These are phyloP conservation scores for Capsicum chinense DNA, from an alignment of 257 asterid genomes.

Conservation along the genomic window DNA sequence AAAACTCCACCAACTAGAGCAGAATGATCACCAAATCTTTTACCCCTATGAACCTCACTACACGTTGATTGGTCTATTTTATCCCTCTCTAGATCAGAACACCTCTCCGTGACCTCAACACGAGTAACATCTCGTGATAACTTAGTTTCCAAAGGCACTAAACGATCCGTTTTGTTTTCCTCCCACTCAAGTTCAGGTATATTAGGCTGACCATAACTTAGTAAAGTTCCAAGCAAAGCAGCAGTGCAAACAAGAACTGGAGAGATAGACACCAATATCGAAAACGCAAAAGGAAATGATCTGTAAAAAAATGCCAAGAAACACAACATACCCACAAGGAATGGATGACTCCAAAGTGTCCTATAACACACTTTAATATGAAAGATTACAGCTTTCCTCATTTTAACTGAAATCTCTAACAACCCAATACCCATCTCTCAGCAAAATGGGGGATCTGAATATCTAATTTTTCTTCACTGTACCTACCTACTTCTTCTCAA, in stretches of 20 bases:
- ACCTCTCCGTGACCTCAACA: conserved; percentile 47
- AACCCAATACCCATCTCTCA: conserved; percentile 48
- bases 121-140: conserved; percentile 41
- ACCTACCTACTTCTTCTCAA: neutral
- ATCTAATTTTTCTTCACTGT: conserved; percentile 2
- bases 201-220: conserved; percentile 81
- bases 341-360: conserved; percentile 78
- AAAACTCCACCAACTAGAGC: conserved; percentile 48
- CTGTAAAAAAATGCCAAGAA: conserved; percentile 67
- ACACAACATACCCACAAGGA: conserved; percentile 67
- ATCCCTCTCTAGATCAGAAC: conserved; percentile 48
- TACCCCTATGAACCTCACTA: conserved; percentile 41
- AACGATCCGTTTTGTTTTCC: conserved; percentile 43
- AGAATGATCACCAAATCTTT: conserved; percentile 40
- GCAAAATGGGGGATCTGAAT: conserved; percentile 17
- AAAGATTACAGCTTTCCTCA: conserved; percentile 57
- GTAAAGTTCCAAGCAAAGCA: conserved; percentile 77
- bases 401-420: conserved; percentile 56
- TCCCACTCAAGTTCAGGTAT: conserved; percentile 71
- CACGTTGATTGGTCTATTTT: conserved; percentile 33
- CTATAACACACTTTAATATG: conserved; percentile 52
- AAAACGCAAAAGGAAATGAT: conserved; percentile 73
- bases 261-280: conserved; percentile 69
- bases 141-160: conserved; percentile 46
- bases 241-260: conserved; percentile 92